Evolutionary conservation across 2,329 filamentous ascomycete genomes (phyloP).

Genomic region (Aspergillus latus): DNA sequence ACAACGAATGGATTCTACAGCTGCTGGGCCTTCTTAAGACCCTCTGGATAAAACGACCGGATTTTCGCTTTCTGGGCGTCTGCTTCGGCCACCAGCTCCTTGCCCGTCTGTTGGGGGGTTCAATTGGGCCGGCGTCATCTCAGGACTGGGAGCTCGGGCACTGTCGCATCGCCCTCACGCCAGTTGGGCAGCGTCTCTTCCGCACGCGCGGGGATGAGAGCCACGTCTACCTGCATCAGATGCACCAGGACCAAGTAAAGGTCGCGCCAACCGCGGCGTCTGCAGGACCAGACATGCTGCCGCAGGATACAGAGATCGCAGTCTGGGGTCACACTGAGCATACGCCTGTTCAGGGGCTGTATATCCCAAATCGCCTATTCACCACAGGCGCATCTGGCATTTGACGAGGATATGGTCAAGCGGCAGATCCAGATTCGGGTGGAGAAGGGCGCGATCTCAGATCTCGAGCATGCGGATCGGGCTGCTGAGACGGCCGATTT

Average conservation of each 20-base stretch:
- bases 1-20: slow-evolving; percentile 47
- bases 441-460: slow-evolving; percentile 37
- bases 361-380: slow-evolving; percentile 46
- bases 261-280: slow-evolving; percentile 29
- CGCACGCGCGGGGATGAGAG: slow-evolving; percentile 31
- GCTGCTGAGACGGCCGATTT: slow-evolving; percentile 41
- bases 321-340: slow-evolving; percentile 51
- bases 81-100: slow-evolving; percentile 53
- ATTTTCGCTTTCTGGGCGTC: slow-evolving; percentile 52
- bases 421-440: slow-evolving; percentile 47
- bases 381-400: slow-evolving; percentile 51
- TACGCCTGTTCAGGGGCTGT: slow-evolving; percentile 48
- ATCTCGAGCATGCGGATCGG: slow-evolving; percentile 36
- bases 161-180: slow-evolving; percentile 42
- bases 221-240: slow-evolving; percentile 39
- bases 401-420: slow-evolving; percentile 47
- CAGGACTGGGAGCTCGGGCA: slow-evolving; percentile 51
- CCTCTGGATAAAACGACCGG: slow-evolving; percentile 52
- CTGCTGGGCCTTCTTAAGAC: slow-evolving; percentile 48
- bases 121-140: slow-evolving; percentile 37
- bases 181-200: slow-evolving; percentile 45
- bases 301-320: slow-evolving; percentile 45
- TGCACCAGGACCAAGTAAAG: slow-evolving; percentile 50
- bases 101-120: slow-evolving; percentile 44
- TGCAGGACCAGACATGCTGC: slow-evolving; percentile 33